Percentiles rank a stretch among this genome's conserved stretches.
phyloP scores from a whole-genome alignment of 805 yeast genomes.

The Wickerhamomyces chaumierensis region DNA sequence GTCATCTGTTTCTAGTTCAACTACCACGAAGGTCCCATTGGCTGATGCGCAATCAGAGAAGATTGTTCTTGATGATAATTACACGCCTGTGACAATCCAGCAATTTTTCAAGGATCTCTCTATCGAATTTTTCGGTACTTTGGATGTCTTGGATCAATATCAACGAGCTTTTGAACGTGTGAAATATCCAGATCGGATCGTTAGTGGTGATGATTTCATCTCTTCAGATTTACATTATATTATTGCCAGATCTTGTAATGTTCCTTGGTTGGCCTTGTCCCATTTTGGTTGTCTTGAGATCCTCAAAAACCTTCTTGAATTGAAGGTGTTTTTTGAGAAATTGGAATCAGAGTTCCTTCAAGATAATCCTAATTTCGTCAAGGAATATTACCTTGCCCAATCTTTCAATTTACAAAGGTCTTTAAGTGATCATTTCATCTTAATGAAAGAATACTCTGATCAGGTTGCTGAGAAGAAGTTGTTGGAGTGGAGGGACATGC shows the following conservation, averaged over 20 bases:
- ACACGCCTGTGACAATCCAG: constrained; percentile 13
- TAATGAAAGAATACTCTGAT: constrained; percentile 18
- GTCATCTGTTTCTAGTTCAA: background rate
- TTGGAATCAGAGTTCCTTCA: constrained; percentile 16
- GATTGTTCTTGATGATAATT: constrained; percentile 1
- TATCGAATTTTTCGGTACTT: constrained; percentile 18
- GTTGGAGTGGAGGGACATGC: constrained; percentile 16
- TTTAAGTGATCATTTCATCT: constrained; percentile 14
- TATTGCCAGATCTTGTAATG: constrained; percentile 12
- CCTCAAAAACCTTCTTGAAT: constrained; percentile 16
- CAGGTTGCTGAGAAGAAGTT: constrained; percentile 16
- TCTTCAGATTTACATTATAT: constrained; percentile 11
- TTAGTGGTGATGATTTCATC: too few species aligned
- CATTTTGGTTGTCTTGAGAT: constrained; percentile 19
- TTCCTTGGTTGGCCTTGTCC: constrained; percentile 19
- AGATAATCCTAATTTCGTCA: constrained; percentile 17
- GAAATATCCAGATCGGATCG: constrained; percentile 1
- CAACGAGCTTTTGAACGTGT: constrained; percentile 9
- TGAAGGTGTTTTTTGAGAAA: constrained; percentile 14
- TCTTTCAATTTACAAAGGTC: constrained; percentile 13
- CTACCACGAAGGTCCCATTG: constrained; percentile 1
- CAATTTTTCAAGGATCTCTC: constrained; percentile 16
- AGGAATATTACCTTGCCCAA: constrained; percentile 14
- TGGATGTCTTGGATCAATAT: constrained; percentile 16
- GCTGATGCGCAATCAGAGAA: constrained; percentile 13